Conservation (phyloP, 768 basidiomycete species). For the Leccinum subtestaceum region DNA sequence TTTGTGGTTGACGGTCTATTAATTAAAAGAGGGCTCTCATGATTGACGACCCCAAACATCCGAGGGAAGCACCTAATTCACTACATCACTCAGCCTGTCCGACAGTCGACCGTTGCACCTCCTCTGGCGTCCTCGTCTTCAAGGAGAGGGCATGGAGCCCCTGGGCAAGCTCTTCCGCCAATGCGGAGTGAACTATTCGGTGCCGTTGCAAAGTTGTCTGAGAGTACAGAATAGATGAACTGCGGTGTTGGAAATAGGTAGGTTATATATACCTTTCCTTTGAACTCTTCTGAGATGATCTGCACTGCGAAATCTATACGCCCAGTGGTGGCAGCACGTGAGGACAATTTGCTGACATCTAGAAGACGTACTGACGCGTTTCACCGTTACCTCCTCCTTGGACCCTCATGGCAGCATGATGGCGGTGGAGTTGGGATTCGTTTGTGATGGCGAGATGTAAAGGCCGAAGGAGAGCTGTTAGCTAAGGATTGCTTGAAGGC, state of each 20-base stretch:
- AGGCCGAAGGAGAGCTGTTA: slow-evolving; percentile 61
- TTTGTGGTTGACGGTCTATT: slow-evolving; percentile 25
- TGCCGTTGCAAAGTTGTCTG: slow-evolving; percentile 80
- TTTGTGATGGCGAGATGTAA: slow-evolving; percentile 65
- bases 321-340: slow-evolving; percentile 22
- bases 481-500: slow-evolving; percentile 40
- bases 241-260: slow-evolving; percentile 5
- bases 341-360: slow-evolving; percentile 13
- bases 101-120: slow-evolving; percentile 29
- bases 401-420: slow-evolving; percentile 79
- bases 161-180: slow-evolving; percentile 65
- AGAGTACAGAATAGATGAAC: slow-evolving; percentile 9
- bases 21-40: slow-evolving; percentile 30
- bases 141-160: slow-evolving; percentile 79
- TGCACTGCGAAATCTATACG: slow-evolving; percentile 71
- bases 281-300: slow-evolving; percentile 69
- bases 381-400: slow-evolving; percentile 67
- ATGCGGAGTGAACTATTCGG: slow-evolving; percentile 69
- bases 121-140: slow-evolving; percentile 67
- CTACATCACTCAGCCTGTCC: slow-evolving; percentile 23
- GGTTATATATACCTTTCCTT: slow-evolving; percentile 57
- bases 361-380: slow-evolving; percentile 62
- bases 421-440: slow-evolving; percentile 82
- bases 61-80: slow-evolving; percentile 17
- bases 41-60: slow-evolving; percentile 25